Percentiles rank a stretch among this genome's conserved stretches.
These are phyloP conservation scores for Mucor saturninus DNA, from an alignment of 371 early-diverging fungal species.

Conservation along the genomic window DNA sequence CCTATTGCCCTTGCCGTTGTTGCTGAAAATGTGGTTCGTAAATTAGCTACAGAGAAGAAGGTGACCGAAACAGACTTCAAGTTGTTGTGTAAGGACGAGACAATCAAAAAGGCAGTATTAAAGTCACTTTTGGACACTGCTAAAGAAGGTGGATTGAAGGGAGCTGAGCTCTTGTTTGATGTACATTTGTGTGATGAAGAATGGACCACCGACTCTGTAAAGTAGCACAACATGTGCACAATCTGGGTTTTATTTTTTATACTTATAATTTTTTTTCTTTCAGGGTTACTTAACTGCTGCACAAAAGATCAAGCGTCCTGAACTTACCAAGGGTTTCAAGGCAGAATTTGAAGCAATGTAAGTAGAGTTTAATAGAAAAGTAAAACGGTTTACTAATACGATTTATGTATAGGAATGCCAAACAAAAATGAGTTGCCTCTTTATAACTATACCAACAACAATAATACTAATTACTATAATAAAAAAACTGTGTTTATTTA, in stretches of 20 bases:
- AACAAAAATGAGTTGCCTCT: conserved; percentile 21
- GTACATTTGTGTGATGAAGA: conserved; percentile 71
- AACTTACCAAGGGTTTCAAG: conserved; percentile 66
- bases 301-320: conserved; percentile 87
- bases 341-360: conserved; percentile 65
- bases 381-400: background rate
- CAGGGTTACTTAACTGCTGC: conserved; percentile 81
- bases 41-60: conserved; percentile 36
- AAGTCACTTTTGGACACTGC: conserved; percentile 40
- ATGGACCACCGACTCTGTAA: conserved; percentile 83
- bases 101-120: conserved; percentile 30
- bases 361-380: conserved; percentile 4
- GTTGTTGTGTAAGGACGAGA: conserved; percentile 28
- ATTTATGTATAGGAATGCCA: conserved; percentile 22
- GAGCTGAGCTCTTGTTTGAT: conserved; percentile 71
- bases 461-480: background rate
- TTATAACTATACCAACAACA: background rate
- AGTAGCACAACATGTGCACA: conserved; percentile 2
- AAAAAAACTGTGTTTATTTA: background rate
- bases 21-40: conserved; percentile 54
- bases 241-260: background rate
- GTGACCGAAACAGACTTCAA: conserved; percentile 37
- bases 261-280: background rate
- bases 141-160: conserved; percentile 67
- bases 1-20: conserved; percentile 81